Percentiles rank a stretch among this genome's conserved stretches.
Conservation (phyloP, 257 asterid genomes). For the Solanum verrucosum region DNA sequence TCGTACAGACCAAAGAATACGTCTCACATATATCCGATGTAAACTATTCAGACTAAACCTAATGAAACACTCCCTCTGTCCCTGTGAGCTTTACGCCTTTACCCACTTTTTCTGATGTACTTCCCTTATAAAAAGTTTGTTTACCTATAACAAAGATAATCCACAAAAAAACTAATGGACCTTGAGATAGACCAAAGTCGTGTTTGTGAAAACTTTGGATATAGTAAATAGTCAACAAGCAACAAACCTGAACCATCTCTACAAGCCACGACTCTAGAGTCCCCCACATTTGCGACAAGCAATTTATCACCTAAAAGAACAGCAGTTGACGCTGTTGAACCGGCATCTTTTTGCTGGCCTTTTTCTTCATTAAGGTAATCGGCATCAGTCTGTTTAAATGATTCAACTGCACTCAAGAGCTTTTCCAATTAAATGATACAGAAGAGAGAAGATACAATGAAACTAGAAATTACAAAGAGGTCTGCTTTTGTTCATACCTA, state of each 20-base stretch:
- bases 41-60: not conserved
- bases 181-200: not conserved
- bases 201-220: not conserved
- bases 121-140: not conserved
- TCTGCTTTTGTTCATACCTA: constrained; percentile 33
- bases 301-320: constrained; percentile 53
- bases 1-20: not conserved
- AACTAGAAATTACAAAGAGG: not conserved
- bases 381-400: constrained; percentile 54
- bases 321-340: constrained; percentile 81
- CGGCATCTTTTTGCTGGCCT: constrained; percentile 66
- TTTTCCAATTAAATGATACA: constrained; percentile 3
- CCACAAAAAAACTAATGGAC: not conserved
- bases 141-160: not conserved
- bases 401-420: constrained; percentile 49
- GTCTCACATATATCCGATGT: not conserved
- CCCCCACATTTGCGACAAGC: constrained; percentile 76
- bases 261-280: constrained; percentile 77
- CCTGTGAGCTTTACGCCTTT: not conserved
- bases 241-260: constrained; percentile 66
- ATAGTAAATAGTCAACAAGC: not conserved
- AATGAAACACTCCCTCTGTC: not conserved
- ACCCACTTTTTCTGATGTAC: not conserved
- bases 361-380: constrained; percentile 63
- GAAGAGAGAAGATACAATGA: not conserved